Base-by-base conservation (phyloP, 441 rosid species). In the Syzygium syzygioides region DNA sequence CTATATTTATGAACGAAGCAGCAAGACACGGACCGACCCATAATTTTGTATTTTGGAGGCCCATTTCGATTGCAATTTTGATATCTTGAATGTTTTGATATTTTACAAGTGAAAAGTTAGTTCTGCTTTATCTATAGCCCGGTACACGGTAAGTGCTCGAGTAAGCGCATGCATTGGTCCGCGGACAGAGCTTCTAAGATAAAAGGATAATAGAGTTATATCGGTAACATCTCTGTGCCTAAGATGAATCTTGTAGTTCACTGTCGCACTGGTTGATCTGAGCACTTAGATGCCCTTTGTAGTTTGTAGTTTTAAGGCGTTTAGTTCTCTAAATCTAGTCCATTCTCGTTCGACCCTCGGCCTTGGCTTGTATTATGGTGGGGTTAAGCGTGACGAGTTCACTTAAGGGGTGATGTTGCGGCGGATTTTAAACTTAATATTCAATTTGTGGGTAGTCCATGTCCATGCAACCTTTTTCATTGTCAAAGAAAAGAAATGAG, bases 241-340 rank as follows among this genome's bases (percentile, higher is more conserved):
- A 13, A 60, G 1, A 68, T 9, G 48, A 68, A 18, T 30, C 1
- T n/a, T 32, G 25, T 19, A 5, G 26, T 34, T 34, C 28, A 10
- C 9, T 1, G 7, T 14, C 3, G 10, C 0, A 1, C 37, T n/a
- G 71, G 30, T 62, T n/a, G 15, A 62, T 15, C 6, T n/a, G 37
- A 55, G 20, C 11, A 45, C 25, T 6, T 55, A 9, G 57, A 55
- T 55, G 56, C 23, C 56, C 55, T 14, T 53, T 53, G 55, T 5
- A 54, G 55, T 14, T 50, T 12, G 14, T 45, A 45, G 48, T 45
- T 45, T 45, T 45, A 54, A 54, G 55, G 55, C 7, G 55, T 15
- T 54, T 54, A 15, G 18, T 54, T 54, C 55, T 14, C 55, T 54
- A 15, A 3, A 4, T 14, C 55, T 54, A 5, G 19, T 54, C 55